A percentile compares a stretch with the other conserved stretches of the same genome.
Conservation (phyloP, 1,139 yeast genomes). For the Diutina sp. region DNA sequence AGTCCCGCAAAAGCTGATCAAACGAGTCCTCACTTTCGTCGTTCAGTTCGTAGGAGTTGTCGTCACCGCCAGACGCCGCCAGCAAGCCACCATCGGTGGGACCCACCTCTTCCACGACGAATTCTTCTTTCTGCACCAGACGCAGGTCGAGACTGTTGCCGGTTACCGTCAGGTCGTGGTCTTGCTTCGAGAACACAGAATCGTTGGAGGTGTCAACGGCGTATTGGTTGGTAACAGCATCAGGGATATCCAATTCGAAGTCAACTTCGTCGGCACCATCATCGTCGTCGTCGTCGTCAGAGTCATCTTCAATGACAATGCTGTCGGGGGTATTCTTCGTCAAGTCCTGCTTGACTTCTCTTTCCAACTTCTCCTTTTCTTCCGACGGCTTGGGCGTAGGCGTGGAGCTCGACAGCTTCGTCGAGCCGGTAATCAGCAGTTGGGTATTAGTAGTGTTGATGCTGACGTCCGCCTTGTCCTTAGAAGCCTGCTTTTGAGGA, state of each 20-base stretch:
- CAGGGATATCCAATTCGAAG: no score
- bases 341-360: not conserved
- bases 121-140: no score
- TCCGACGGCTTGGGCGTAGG: not conserved
- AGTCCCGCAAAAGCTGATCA: not conserved
- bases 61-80: not conserved
- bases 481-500: no score
- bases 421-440: not conserved
- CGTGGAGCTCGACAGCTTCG: not conserved
- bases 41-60: not conserved
- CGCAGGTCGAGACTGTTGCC: no score
- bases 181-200: no score
- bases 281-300: not conserved
- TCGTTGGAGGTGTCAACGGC: no score
- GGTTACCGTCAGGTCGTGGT: no score
- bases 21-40: not conserved
- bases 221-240: no score
- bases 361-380: not conserved
- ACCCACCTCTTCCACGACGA: no score
- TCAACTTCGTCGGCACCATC: not conserved
- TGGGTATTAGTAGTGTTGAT: no score
- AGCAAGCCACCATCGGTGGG: no score
- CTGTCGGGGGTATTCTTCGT: not conserved
- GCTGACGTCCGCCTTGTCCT: not conserved
- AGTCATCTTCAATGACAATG: not conserved